phyloP scores from a whole-genome alignment of 2,329 filamentous ascomycete species.

The Xylaria sp. region DNA sequence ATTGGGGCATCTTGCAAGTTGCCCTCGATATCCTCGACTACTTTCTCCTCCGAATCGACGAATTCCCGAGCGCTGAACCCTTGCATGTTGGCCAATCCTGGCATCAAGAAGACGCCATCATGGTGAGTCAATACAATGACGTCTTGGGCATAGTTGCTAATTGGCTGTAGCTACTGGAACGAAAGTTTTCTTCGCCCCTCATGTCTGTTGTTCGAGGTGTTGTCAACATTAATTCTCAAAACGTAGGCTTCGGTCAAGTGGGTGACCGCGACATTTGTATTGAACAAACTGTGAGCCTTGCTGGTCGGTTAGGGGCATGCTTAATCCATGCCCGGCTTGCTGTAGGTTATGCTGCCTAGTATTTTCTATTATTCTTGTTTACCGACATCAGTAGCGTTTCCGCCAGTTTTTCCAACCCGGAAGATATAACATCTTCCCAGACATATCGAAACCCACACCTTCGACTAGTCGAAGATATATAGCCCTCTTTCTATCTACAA shows the following conservation, averaged over 20 bases:
- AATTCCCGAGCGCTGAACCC: conserved; percentile 54
- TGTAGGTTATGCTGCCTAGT: conserved; percentile 44
- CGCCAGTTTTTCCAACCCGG: conserved; percentile 59
- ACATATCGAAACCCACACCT: conserved; percentile 53
- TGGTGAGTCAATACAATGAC: conserved; percentile 46
- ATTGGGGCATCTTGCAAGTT: conserved; percentile 60
- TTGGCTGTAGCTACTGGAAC: conserved; percentile 57
- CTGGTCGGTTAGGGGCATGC: conserved; percentile 58
- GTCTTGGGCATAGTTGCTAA: conserved; percentile 25
- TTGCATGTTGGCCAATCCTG: conserved; percentile 47
- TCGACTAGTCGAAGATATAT: conserved; percentile 59
- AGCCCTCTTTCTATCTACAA: conserved; percentile 62
- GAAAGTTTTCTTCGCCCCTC: conserved; percentile 59
- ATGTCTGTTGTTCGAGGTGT: conserved; percentile 60
- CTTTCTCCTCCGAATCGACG: conserved; percentile 59
- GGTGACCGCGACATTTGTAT: conserved; percentile 51
- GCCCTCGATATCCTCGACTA: conserved; percentile 60
- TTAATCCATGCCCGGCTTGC: conserved; percentile 60
- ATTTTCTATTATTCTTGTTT: conserved; percentile 29
- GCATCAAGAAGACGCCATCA: conserved; percentile 61
- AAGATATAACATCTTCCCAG: conserved; percentile 63
- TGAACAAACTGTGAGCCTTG: conserved; percentile 59
- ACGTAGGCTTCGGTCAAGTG: conserved; percentile 40
- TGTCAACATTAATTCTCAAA: conserved; percentile 47
- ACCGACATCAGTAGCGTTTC: conserved; percentile 51